Percentiles rank a stretch among this genome's conserved stretches.
Conservation (phyloP, 2,329 filamentous ascomycete species). For the Parastagonospora nodorum region DNA sequence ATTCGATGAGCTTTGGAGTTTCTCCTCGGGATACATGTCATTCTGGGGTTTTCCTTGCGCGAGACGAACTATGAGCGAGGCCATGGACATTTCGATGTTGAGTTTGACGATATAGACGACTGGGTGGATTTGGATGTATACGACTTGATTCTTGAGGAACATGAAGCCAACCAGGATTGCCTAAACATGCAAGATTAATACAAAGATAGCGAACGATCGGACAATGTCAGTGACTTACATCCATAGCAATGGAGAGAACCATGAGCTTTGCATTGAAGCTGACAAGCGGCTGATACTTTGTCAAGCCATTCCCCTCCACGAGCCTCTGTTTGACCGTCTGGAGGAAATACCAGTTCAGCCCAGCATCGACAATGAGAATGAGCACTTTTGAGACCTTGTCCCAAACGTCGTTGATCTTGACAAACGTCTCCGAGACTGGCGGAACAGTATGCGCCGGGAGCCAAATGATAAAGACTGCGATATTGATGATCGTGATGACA, state of each 20-base stretch:
- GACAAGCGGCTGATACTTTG: conserved; percentile 49
- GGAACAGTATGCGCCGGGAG: conserved; percentile 53
- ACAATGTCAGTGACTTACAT: conserved; percentile 29
- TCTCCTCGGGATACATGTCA: conserved; percentile 28
- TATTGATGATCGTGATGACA: conserved; percentile 57
- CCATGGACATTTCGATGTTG: conserved; percentile 54
- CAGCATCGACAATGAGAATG: conserved; percentile 57
- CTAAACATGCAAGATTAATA: conserved; percentile 12
- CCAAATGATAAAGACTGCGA: conserved; percentile 61
- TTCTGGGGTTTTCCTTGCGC: conserved; percentile 37
- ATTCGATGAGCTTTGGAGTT: conserved; percentile 17
- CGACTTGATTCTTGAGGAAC: conserved; percentile 44
- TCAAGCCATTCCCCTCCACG: conserved; percentile 45
- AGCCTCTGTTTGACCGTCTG: conserved; percentile 46
- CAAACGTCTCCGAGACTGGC: conserved; percentile 45
- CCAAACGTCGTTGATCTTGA: conserved; percentile 57
- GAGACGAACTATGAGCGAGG: conserved; percentile 47
- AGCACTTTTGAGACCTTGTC: conserved; percentile 60
- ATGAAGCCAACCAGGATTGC: conserved; percentile 47
- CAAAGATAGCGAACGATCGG: neutral
- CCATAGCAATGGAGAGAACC: conserved; percentile 49
- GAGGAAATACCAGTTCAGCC: conserved; percentile 61
- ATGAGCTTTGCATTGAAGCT: conserved; percentile 50
- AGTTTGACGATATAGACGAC: conserved; percentile 52
- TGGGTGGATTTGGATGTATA: conserved; percentile 51